Base-by-base conservation (phyloP, 164 flowering plant species). In the Berberis vulgaris region DNA sequence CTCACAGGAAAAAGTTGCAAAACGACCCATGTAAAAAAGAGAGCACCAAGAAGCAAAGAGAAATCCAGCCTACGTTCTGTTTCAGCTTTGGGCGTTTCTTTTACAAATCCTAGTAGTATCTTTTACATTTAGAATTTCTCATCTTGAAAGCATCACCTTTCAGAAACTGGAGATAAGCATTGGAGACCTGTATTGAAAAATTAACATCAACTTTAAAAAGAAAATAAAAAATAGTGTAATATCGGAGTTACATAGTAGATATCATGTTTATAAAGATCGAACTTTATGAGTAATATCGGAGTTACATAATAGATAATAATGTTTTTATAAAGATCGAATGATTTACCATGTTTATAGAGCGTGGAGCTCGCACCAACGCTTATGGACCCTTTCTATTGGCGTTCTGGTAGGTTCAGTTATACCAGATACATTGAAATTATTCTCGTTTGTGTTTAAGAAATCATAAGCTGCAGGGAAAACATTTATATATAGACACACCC, bases 71-170 rank as follows among this genome's bases (percentile, higher is more conserved):
- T 79, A 7, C 78, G 43, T 62, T 62, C 4, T 44, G 86, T 83
- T 73, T 53, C 86, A 64, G 79, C 74, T 76, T 89, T 95, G 3
- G 97, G 99, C 96, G 89, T 91, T 74, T 91, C 97, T 78, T 89
- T 88, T 65, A 89, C 83, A 78, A 86, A 95, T 53, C 89, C 94
- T 61, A 89, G 67, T 9, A 68, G n/a, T n/a, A n/a, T n/a, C n/a
- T n/a, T n/a, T n/a, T n/a, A n/a, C n/a, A n/a, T n/a, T n/a, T n/a
- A n/a, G n/a, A n/a, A n/a, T n/a, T n/a, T n/a, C n/a, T n/a, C n/a
- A 95, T 80, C 72, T 81, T 69, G 59, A 82, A 66, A 12, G 76
- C 78, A 57, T 80, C 67, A 8, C 96, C 97, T 70, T 58, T 63
- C 72, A 89, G 64, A 72, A 73, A 68, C 57, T 82, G 81, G 49